These are phyloP conservation scores for Pseudogymnoascus verrucosus DNA, from an alignment of 2,329 filamentous ascomycete species.

Conservation along the genomic window DNA sequence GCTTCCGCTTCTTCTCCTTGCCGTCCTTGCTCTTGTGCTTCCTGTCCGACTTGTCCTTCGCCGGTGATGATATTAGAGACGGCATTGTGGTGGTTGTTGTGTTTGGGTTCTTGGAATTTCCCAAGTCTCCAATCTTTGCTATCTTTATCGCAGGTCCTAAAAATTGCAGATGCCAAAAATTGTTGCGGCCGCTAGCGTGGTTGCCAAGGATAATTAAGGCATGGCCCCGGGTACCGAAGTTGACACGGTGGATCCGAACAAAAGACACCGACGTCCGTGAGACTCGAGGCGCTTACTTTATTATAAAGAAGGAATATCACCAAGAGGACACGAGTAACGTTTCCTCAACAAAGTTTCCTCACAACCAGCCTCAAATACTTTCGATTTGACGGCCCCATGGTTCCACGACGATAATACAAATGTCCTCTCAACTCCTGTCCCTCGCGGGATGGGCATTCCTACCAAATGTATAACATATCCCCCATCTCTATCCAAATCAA, in stretches of 20 bases:
- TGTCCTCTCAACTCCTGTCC: conserved; percentile 36
- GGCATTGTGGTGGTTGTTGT: conserved; percentile 12
- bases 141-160: conserved; percentile 7
- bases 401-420: neutral
- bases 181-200: conserved; percentile 20
- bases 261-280: neutral
- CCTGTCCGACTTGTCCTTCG: conserved; percentile 25
- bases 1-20: conserved; percentile 35
- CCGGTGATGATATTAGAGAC: conserved; percentile 9
- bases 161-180: conserved; percentile 10
- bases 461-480: conserved; percentile 42
- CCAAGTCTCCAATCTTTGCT: neutral
- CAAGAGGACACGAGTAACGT: neutral
- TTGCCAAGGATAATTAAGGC: conserved; percentile 18
- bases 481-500: neutral
- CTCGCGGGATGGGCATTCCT: conserved; percentile 54
- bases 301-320: neutral
- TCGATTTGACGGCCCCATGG: neutral
- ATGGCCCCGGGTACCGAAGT: neutral
- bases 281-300: neutral
- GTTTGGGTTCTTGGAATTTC: conserved; percentile 1
- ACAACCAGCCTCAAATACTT: neutral
- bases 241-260: conserved; percentile 4
- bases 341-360: neutral
- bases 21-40: conserved; percentile 30